Conservation (phyloP, 768 basidiomycete genomes). For the Collybia nuda region DNA sequence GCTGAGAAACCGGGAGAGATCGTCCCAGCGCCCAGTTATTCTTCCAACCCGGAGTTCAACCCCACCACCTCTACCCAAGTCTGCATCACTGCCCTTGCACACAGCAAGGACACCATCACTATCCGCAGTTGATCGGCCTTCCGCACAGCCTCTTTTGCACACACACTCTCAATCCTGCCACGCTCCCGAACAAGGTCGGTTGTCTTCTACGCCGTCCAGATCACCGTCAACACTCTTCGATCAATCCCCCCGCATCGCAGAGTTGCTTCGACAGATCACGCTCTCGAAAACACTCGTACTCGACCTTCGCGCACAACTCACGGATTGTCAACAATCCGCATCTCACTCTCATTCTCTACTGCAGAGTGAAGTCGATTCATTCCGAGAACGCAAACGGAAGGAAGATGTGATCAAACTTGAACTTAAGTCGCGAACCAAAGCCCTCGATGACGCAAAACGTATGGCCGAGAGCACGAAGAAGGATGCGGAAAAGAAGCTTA, state of each 20-base stretch:
- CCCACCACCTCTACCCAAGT: conserved; percentile 83
- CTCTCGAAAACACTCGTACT: conserved; percentile 56
- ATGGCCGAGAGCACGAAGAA: conserved; percentile 74
- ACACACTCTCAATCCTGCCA: conserved; percentile 26
- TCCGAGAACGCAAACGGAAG: conserved; percentile 72
- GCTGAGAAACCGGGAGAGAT: conserved; percentile 56
- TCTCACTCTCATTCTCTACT: conserved; percentile 61
- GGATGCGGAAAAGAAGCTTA: conserved; percentile 89
- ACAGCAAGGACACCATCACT: conserved; percentile 44
- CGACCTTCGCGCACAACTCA: conserved; percentile 71
- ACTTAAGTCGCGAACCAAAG: conserved; percentile 79
- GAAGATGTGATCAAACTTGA: conserved; percentile 82
- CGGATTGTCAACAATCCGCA: conserved; percentile 56
- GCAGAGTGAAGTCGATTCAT: conserved; percentile 71
- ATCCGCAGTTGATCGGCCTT: conserved; percentile 26
- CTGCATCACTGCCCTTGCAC: conserved; percentile 77
- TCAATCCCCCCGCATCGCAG: conserved; percentile 68
- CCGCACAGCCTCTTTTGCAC: conserved; percentile 22
- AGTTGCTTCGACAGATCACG: conserved; percentile 75
- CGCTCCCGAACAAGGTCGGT: conserved; percentile 25
- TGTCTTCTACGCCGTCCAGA: conserved; percentile 31
- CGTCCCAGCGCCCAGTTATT: conserved; percentile 37
- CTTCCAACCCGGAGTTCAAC: conserved; percentile 61
- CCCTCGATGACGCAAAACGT: conserved; percentile 84
- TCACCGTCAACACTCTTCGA: conserved; percentile 51